phyloP scores from a whole-genome alignment of 768 basidiomycete species.

The Postia placenta region DNA sequence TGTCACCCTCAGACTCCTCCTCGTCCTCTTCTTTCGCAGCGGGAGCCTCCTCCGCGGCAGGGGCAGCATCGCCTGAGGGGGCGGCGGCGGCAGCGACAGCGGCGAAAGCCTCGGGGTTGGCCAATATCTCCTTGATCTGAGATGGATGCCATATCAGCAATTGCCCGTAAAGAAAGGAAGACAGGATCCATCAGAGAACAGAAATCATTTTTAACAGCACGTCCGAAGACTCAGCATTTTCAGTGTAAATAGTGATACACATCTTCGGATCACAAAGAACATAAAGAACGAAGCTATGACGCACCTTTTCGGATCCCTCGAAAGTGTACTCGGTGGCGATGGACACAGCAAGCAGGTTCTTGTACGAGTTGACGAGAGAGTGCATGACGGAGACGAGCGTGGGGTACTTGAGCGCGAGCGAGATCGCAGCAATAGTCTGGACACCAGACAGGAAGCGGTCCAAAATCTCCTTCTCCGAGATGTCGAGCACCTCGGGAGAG shows the following conservation, averaged over 20 bases:
- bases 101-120: conserved; percentile 97
- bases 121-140: conserved; percentile 93
- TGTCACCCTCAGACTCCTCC: conserved; percentile 84
- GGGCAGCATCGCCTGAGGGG: conserved; percentile 48
- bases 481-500: conserved; percentile 84
- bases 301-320: conserved; percentile 88
- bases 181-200: conserved; percentile 23
- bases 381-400: conserved; percentile 92
- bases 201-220: conserved; percentile 18
- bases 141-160: conserved; percentile 1
- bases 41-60: conserved; percentile 40
- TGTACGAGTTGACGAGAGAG: conserved; percentile 98
- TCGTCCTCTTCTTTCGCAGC: conserved; percentile 53
- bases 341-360: conserved; percentile 90
- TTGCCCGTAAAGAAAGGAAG: too few relatives aligned
- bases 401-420: conserved; percentile 93
- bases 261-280: conserved; percentile 23
- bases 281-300: conserved; percentile 19
- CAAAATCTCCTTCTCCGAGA: conserved; percentile 87
- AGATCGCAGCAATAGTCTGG: conserved; percentile 94
- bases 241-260: conserved; percentile 53
- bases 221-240: conserved; percentile 71
- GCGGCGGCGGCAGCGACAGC: conserved; percentile 64
- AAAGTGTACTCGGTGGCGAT: conserved; percentile 92
- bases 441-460: conserved; percentile 90